Conservation (phyloP, 129 eudicot genomes). For the Artemisia argyi region DNA sequence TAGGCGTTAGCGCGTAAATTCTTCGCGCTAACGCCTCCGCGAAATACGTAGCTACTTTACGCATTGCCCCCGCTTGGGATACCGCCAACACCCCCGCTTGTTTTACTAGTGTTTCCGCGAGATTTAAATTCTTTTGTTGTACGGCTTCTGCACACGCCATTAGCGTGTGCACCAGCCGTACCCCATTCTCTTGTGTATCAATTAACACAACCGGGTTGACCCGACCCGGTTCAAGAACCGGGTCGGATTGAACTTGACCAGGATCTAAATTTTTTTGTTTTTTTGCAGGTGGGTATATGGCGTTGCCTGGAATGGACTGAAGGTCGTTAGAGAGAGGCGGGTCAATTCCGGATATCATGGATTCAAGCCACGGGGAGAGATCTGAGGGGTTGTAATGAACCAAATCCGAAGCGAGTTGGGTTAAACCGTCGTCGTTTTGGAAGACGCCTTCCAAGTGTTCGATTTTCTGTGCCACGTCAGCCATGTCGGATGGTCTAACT, state of each 20-base stretch:
- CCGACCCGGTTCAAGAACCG: no score
- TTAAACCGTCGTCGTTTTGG: slow-evolving; percentile 50
- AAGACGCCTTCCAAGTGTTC: slow-evolving; percentile 63
- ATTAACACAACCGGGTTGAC: slow-evolving; percentile 43
- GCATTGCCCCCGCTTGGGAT: slow-evolving; percentile 78
- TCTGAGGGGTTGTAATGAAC: slow-evolving; percentile 85
- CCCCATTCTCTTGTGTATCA: slow-evolving; percentile 75
- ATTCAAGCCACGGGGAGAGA: slow-evolving; percentile 61
- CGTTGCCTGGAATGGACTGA: slow-evolving; percentile 57
- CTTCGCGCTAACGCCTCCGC: slow-evolving; percentile 77
- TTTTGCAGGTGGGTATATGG: slow-evolving; percentile 50
- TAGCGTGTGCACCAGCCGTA: slow-evolving; percentile 64
- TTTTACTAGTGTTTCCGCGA: slow-evolving; percentile 68
- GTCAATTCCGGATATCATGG: slow-evolving; percentile 60
- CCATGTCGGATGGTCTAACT: slow-evolving; percentile 69
- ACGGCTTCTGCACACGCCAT: slow-evolving; percentile 92
- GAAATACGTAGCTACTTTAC: slow-evolving; percentile 74
- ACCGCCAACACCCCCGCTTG: slow-evolving; percentile 62
- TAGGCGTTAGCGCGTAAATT: slow-evolving; percentile 49
- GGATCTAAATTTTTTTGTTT: slow-evolving; percentile 24
- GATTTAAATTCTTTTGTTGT: slow-evolving; percentile 42
- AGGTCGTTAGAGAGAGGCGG: slow-evolving; percentile 37
- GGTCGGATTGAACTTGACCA: no score
- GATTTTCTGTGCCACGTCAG: slow-evolving; percentile 65
- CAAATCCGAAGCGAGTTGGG: slow-evolving; percentile 51